Evolutionary conservation across 306 rosid genomes (phyloP).

Genomic region (Corylus heterophylla): DNA sequence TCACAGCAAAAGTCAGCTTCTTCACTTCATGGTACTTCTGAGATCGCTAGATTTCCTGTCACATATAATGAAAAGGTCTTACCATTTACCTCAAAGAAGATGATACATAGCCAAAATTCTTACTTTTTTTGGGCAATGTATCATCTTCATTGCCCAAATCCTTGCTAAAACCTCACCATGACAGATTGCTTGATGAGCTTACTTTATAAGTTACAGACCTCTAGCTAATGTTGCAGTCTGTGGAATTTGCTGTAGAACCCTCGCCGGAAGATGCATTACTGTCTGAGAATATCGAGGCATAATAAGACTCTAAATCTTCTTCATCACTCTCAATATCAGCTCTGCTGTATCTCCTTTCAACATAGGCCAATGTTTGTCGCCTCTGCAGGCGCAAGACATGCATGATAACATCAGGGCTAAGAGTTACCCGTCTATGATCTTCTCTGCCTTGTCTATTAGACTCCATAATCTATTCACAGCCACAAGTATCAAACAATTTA

Average conservation of each 20-base stretch:
- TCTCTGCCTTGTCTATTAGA: constrained; percentile 51
- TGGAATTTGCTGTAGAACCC: too few species aligned
- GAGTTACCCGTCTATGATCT: constrained; percentile 39
- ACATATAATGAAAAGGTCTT: too few species aligned
- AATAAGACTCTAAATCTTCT: background rate
- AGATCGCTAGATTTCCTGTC: too few species aligned
- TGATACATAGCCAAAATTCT: too few species aligned
- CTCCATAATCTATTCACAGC: constrained; percentile 44
- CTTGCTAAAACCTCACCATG: too few species aligned
- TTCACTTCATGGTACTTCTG: background rate
- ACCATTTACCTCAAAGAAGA: too few species aligned
- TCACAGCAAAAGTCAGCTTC: background rate
- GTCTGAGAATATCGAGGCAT: constrained; percentile 30
- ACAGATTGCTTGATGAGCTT: too few species aligned
- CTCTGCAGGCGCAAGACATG: constrained; percentile 59
- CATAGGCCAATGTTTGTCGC: constrained; percentile 26
- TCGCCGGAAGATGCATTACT: constrained; percentile 29
- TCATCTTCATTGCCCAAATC: too few species aligned
- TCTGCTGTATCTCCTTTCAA: constrained; percentile 23
- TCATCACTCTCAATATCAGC: constrained; percentile 49
- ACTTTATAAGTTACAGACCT: background rate
- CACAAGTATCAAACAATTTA: constrained; percentile 14
- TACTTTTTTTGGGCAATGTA: too few species aligned
- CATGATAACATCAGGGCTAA: constrained; percentile 50
- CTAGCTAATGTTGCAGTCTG: constrained; percentile 35